phyloP scores from a whole-genome alignment of 306 rosid species.

The Lathyrus aphaca region DNA sequence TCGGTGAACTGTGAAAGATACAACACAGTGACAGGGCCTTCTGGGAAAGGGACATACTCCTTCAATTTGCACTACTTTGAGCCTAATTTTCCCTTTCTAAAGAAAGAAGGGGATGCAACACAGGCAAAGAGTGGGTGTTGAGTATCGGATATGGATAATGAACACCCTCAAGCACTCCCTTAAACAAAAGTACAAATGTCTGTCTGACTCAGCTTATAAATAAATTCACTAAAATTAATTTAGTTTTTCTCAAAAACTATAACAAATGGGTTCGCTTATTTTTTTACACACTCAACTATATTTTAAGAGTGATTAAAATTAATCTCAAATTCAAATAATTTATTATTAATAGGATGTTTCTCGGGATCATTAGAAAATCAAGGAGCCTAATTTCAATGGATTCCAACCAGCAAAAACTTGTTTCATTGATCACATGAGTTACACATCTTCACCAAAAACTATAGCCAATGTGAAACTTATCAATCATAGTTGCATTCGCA shows the following conservation, averaged over 20 bases:
- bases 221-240: neutral
- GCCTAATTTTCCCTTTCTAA: neutral
- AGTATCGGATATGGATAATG: slow-evolving; percentile 22
- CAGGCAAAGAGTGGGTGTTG: neutral
- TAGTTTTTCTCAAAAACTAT: neutral
- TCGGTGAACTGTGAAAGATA: slow-evolving; percentile 18
- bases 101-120: neutral
- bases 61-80: slow-evolving; percentile 1
- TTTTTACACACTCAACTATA: too few species aligned
- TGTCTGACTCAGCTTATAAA: neutral
- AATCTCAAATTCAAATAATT: neutral
- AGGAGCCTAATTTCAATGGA: neutral
- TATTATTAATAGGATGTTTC: neutral
- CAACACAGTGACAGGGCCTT: slow-evolving; percentile 11
- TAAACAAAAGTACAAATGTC: neutral
- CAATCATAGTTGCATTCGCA: too few species aligned
- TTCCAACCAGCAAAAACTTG: neutral
- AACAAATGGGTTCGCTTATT: neutral
- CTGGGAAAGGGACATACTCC: slow-evolving; percentile 42
- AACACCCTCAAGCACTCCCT: neutral
- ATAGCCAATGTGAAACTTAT: too few species aligned
- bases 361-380: neutral
- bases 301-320: neutral
- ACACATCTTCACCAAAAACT: too few species aligned
- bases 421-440: neutral